These are phyloP conservation scores for Apiospora phragmitis DNA, from an alignment of 2,329 filamentous ascomycete genomes.

Conservation along the genomic window DNA sequence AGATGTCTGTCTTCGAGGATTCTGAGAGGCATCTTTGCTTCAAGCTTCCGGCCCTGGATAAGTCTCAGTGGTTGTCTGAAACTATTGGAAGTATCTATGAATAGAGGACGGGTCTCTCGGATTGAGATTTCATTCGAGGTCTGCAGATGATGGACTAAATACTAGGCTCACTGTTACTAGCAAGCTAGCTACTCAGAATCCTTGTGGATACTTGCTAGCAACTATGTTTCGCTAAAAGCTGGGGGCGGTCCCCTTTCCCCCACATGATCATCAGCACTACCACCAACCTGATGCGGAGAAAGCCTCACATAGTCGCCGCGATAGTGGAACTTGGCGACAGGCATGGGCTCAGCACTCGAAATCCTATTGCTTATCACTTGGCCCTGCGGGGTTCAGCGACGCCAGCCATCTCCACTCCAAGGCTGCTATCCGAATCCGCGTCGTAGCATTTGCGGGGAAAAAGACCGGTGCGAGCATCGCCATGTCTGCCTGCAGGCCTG, in stretches of 20 bases:
- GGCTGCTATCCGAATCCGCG: background rate
- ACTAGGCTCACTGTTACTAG: too few species aligned
- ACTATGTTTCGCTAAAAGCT: background rate
- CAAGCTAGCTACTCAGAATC: background rate
- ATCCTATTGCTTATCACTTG: background rate
- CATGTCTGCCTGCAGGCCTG: background rate
- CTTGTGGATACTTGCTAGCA: background rate
- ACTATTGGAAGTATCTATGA: background rate
- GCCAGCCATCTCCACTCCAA: background rate
- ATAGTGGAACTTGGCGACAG: background rate
- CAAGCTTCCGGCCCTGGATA: background rate
- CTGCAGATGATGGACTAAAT: background rate
- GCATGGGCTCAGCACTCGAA: background rate
- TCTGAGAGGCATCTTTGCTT: conserved; percentile 44
- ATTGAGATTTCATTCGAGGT: background rate
- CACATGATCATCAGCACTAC: background rate
- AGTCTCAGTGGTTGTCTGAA: background rate
- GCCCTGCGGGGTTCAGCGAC: background rate
- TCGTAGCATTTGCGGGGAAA: conserved; percentile 1
- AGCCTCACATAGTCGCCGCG: background rate
- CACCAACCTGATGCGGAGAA: background rate
- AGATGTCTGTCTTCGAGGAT: conserved; percentile 46
- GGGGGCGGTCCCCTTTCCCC: background rate
- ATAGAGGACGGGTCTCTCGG: background rate
- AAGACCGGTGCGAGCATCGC: background rate